Base-by-base conservation (phyloP, 441 rosid genomes). In the Sinapis alba region DNA sequence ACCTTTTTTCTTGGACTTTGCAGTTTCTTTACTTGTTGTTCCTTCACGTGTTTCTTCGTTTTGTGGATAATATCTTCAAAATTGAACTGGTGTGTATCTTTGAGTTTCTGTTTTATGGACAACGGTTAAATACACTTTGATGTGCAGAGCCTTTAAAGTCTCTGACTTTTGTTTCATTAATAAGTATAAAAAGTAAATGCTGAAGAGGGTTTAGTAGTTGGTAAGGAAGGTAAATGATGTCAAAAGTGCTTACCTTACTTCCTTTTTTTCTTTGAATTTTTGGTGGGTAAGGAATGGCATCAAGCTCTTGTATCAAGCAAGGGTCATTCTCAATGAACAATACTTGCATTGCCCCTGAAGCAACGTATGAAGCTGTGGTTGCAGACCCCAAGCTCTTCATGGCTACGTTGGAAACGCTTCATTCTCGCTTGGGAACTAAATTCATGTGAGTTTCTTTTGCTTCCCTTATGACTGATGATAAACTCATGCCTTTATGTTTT, bases 381-480 rank as follows among this genome's bases (percentile, higher is more conserved):
- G 85, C 80, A 19, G 79, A 68, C 62, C 81, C 93, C 8, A 82
- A 77, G 73, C 94, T 85, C 47, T 93, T 96, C 81, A 81, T 87
- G 86, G 34, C 75, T 57, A 83, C 97, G 15, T 78, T 96, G 79
- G 96, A 96, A 90, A 84, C 83, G 78, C 87, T 96, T 5, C 99
- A 93, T 84, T 82, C 90, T 43, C 72, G 81, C 41, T 78, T 96
- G 97, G 83, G 92, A 43, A 90, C 99, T 74, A 96, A 91, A 78
- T 96, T 96, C 83, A 91, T 91, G 99, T 91, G 83, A 80, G 87
- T 61, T 76, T 75, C 57, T 23, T 36, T 20, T 20, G 34, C n/a
- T 32, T 60, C 21, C 63, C n/a, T 68, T 60, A 54, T 54, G 43
- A 36, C 18, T 28, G 53, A 58, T 59, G 41, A 67, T 67, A 21